Base-by-base conservation (phyloP, 75 land plant species). In the Adiantum capillusveneris region DNA sequence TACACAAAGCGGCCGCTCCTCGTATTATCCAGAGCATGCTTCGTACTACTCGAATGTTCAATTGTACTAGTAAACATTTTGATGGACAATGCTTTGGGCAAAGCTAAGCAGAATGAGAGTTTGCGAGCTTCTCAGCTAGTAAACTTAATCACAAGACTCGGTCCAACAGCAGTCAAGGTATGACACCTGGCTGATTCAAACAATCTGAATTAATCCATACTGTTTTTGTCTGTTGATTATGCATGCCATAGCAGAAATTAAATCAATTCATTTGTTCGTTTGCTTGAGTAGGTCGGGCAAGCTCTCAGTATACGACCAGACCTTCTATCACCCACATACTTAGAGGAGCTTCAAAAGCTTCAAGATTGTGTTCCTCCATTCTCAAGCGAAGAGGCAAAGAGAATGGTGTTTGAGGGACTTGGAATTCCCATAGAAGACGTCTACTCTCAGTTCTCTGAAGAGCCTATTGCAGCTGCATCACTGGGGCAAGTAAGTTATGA, bases 91-190 rank as follows among this genome's bases (percentile, higher is more conserved):
- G 52, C 17, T 30, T 25, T 65, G 29, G 69, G 58, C 20, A 59
- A 59, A 42, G 34, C 29, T n/a, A 27, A 41, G n/a, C 63, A 72
- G 42, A 60, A 56, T 16, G 69, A 72, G 60, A 52, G 19, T 25
- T 20, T 58, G 24, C 60, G 75, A 18, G 75, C 75, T 20, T 17
- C 63, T 14, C 67, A 72, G 52, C 57, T 72, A 17, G 58, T 65
- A 29, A 45, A 65, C 30, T 50, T 72, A n/a, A 59, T 72, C 27
- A 51, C 69, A 5, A 22, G 67, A 57, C 69, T 72, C 42, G 75
- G 75, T 24, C 75, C 75, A 17, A 72, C 69, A 55, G 75, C 75
- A 25, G 65, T 72, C 45, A 72, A 72, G 75, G 75, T 72, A 60
- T 22, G 2, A 53, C 5, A 12, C 51, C 49, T 46, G 5, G 3